These are phyloP conservation scores for Ailanthus altissimus DNA, from an alignment of 345 rosid genomes.

Conservation along the genomic window DNA sequence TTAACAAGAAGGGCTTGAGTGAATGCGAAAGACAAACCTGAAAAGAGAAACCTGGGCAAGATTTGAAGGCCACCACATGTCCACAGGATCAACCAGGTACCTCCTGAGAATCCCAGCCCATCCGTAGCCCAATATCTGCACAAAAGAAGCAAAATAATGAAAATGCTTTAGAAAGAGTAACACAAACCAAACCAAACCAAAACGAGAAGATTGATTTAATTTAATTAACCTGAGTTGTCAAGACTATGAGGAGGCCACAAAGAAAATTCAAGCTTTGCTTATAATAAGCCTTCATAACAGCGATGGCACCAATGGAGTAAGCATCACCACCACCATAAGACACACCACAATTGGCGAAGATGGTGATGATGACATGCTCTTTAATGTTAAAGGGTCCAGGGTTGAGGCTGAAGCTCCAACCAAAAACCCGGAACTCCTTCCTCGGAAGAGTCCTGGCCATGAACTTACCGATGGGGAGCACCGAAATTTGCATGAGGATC, in stretches of 20 bases:
- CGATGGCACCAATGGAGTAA: slow-evolving; percentile 94
- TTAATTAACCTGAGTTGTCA: slow-evolving; percentile 79
- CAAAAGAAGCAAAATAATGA: too few species aligned
- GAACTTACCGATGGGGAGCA: slow-evolving; percentile 85
- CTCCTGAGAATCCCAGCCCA: slow-evolving; percentile 99
- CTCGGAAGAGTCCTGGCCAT: slow-evolving; percentile 79
- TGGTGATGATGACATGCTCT: slow-evolving; percentile 95
- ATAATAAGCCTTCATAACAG: slow-evolving; percentile 95
- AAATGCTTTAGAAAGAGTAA: too few species aligned
- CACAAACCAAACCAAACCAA: neutral
- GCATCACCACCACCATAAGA: slow-evolving; percentile 95
- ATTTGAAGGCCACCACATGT: slow-evolving; percentile 99
- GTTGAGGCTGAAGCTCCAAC: slow-evolving; percentile 66
- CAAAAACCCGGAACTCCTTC: slow-evolving; percentile 42
- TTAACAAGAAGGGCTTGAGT: too few species aligned
- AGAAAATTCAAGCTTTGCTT: slow-evolving; percentile 76
- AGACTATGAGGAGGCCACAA: slow-evolving; percentile 76
- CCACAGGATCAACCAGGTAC: slow-evolving; percentile 93
- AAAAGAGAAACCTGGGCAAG: slow-evolving; percentile 98
- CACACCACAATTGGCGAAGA: slow-evolving; percentile 96
- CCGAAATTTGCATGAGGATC: slow-evolving; percentile 95
- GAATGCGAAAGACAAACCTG: slow-evolving; percentile 48
- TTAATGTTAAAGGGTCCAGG: slow-evolving; percentile 97
- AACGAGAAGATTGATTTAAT: neutral
- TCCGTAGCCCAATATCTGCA: slow-evolving; percentile 88